Conservation (phyloP, 2,329 filamentous ascomycete genomes). For the Fusarium cyanostomum region DNA sequence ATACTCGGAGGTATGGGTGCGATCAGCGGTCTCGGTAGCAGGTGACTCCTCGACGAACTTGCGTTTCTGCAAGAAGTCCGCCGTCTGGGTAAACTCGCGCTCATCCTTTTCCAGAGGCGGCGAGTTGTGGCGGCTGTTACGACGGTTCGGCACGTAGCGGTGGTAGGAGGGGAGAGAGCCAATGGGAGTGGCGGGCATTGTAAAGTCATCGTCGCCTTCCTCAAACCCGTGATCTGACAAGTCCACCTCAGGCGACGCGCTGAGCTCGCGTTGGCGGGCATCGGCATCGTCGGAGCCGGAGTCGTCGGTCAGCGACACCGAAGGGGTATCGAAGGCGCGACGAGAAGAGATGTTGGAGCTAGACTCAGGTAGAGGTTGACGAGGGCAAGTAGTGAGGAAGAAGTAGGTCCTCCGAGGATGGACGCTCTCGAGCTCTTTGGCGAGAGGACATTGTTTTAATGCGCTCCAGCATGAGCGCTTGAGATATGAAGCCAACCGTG, state of each 20-base stretch:
- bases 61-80: constrained; percentile 79
- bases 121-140: constrained; percentile 73
- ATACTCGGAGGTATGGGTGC: constrained; percentile 46
- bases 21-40: constrained; percentile 45
- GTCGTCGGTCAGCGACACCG: constrained; percentile 70
- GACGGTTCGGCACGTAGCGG: constrained; percentile 49
- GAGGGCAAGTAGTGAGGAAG: constrained; percentile 88
- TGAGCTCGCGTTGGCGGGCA: constrained; percentile 75
- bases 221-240: constrained; percentile 89
- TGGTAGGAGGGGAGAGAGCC: constrained; percentile 68
- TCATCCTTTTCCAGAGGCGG: constrained; percentile 94
- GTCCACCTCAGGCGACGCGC: constrained; percentile 92
- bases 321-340: constrained; percentile 78
- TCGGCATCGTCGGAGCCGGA: constrained; percentile 75
- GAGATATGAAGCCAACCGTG: constrained; percentile 86
- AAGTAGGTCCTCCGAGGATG: constrained; percentile 97
- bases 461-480: constrained; percentile 86
- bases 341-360: constrained; percentile 44
- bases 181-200: constrained; percentile 69
- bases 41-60: constrained; percentile 61
- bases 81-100: constrained; percentile 95
- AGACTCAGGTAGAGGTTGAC: constrained; percentile 76
- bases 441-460: constrained; percentile 82
- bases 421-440: constrained; percentile 90
- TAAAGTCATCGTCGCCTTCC: constrained; percentile 69